Conservation (phyloP, 2,329 filamentous ascomycete genomes). For the Ciborinia camelliae region DNA sequence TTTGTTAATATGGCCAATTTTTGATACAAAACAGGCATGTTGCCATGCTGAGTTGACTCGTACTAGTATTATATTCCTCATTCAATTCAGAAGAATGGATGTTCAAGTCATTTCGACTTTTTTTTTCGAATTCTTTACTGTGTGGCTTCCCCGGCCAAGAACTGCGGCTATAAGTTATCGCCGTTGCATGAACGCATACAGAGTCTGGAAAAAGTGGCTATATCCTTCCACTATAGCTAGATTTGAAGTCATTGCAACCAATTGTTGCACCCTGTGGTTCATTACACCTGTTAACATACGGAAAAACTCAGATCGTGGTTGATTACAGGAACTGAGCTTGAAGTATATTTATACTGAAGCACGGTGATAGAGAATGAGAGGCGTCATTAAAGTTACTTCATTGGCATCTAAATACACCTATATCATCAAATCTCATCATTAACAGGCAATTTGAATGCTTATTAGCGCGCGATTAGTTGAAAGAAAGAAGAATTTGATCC, state of each 20-base stretch:
- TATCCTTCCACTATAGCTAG: accelerated
- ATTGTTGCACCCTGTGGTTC: not conserved
- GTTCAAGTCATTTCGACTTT: too few relatives aligned
- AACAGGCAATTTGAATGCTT: not conserved
- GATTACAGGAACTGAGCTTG: too few relatives aligned
- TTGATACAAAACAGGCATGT: too few relatives aligned
- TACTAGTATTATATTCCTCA: too few relatives aligned
- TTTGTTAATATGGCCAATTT: too few relatives aligned
- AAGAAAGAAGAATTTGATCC: not conserved
- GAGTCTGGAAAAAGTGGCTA: not conserved
- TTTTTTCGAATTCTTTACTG: too few relatives aligned
- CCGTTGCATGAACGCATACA: not conserved
- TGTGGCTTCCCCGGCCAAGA: too few relatives aligned
- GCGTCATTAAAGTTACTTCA: not conserved
- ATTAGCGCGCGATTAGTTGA: not conserved
- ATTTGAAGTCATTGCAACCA: too few relatives aligned
- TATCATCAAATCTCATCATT: not conserved
- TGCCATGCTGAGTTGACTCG: too few relatives aligned
- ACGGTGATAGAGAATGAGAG: not conserved
- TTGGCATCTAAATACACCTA: not conserved
- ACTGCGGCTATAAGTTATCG: too few relatives aligned
- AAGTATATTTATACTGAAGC: not conserved
- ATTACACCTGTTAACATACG: not conserved
- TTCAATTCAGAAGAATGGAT: too few relatives aligned
- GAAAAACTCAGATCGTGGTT: not conserved